Conservation (phyloP, 805 yeast species). For the Pichia eremophila region DNA sequence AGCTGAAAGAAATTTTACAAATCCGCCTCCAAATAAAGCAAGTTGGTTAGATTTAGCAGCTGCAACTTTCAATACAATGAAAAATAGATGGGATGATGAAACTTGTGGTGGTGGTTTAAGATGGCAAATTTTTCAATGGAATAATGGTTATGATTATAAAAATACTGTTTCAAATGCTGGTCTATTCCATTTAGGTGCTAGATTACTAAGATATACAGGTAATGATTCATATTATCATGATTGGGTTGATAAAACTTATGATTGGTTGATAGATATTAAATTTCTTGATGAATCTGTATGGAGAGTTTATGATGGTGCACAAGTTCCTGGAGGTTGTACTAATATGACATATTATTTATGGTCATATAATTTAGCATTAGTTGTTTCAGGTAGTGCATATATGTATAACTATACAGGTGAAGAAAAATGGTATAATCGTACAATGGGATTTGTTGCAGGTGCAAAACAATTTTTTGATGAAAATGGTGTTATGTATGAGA, state of each 20-base stretch:
- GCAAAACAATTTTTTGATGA: conserved; percentile 41
- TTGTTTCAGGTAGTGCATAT: conserved; percentile 74
- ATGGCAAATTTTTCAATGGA: conserved; percentile 96
- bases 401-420: conserved; percentile 66
- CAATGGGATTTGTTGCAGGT: conserved; percentile 47
- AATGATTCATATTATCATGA: conserved; percentile 59
- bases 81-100: conserved; percentile 70
- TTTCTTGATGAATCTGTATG: conserved; percentile 37
- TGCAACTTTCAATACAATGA: conserved; percentile 88
- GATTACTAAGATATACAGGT: conserved; percentile 74
- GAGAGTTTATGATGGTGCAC: conserved; percentile 64
- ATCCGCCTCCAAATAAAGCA: conserved; percentile 52
- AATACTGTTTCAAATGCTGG: conserved; percentile 89
- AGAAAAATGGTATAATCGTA: conserved; percentile 55
- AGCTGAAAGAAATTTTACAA: conserved; percentile 77
- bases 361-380: conserved; percentile 80
- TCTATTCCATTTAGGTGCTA: conserved; percentile 76
- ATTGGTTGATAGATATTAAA: conserved; percentile 59
- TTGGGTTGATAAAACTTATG: conserved; percentile 67
- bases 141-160: conserved; percentile 87
- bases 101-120: conserved; percentile 83
- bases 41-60: conserved; percentile 80
- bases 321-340: conserved; percentile 51
- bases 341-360: conserved; percentile 54
- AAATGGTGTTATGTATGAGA: conserved; percentile 58